Percentiles rank a stretch among this genome's conserved stretches.
These are phyloP conservation scores for Carex parvula DNA, from an alignment of 176 grass and related monocot genomes.

Conservation along the genomic window DNA sequence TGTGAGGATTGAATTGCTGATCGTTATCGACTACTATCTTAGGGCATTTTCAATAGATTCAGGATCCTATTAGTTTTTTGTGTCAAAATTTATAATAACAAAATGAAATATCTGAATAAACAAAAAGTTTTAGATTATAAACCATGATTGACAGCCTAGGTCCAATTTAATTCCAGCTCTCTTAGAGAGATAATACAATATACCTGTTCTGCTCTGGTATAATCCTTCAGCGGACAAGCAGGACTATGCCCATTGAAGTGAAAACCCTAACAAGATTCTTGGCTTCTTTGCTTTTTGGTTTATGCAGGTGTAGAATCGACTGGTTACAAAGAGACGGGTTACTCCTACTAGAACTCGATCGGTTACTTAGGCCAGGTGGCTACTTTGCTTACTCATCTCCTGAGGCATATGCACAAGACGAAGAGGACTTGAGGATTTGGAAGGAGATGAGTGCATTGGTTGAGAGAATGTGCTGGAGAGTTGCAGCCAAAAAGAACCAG, in stretches of 20 bases:
- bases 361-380: conserved; percentile 90
- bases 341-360: conserved; percentile 91
- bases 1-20: not conserved
- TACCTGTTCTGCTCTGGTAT: not conserved
- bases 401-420: conserved; percentile 97
- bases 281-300: not conserved
- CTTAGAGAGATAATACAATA: not conserved
- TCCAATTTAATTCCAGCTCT: not conserved
- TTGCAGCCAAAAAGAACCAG: conserved; percentile 90
- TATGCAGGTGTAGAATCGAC: conserved; percentile 61
- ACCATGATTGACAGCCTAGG: not conserved
- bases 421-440: conserved; percentile 93
- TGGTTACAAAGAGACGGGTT: conserved; percentile 98
- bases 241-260: not conserved
- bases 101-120: not conserved
- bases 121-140: not conserved
- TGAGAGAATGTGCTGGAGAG: conserved; percentile 97
- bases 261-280: not conserved
- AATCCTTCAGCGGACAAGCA: not conserved
- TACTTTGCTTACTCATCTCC: conserved; percentile 99
- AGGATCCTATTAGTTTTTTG: not conserved
- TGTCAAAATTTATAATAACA: not conserved
- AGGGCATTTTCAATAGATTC: not conserved
- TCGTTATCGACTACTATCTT: not conserved
- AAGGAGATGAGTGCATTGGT: conserved; percentile 92